Evolutionary conservation across 2,329 filamentous ascomycete genomes (phyloP).

Genomic region (Torrubiellomyces zombiae): DNA sequence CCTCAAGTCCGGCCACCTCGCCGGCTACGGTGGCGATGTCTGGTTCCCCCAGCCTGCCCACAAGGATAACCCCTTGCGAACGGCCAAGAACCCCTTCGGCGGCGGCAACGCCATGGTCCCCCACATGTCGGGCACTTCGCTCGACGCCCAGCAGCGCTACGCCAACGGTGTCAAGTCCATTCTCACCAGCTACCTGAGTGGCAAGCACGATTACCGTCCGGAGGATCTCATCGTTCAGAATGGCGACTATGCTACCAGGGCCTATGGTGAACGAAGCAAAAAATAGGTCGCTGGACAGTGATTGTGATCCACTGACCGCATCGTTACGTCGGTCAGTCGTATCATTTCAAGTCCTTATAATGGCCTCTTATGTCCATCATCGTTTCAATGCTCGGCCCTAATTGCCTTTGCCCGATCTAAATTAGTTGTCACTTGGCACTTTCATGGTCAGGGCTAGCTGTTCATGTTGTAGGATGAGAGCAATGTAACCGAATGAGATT

Average conservation of each 20-base stretch:
- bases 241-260: constrained; percentile 89
- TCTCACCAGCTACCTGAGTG: constrained; percentile 77
- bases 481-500: no score
- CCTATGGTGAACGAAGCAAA: constrained; percentile 75
- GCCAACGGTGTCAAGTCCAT: constrained; percentile 79
- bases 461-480: no score
- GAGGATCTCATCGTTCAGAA: constrained; percentile 82
- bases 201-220: constrained; percentile 71
- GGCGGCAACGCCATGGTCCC: constrained; percentile 98
- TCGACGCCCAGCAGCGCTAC: constrained; percentile 91
- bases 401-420: no score
- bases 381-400: no score
- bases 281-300: constrained; percentile 23
- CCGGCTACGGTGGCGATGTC: constrained; percentile 75
- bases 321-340: no score
- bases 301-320: no score
- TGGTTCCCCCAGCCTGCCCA: constrained; percentile 98
- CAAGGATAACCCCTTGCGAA: constrained; percentile 80
- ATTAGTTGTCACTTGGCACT: no score
- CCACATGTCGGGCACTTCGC: constrained; percentile 97
- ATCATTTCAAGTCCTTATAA: no score
- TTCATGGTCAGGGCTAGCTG: no score
- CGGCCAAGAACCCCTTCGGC: constrained; percentile 85
- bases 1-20: constrained; percentile 78
- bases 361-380: no score